phyloP scores from a whole-genome alignment of 2,329 filamentous ascomycete genomes.

The Ilyonectria sp. region DNA sequence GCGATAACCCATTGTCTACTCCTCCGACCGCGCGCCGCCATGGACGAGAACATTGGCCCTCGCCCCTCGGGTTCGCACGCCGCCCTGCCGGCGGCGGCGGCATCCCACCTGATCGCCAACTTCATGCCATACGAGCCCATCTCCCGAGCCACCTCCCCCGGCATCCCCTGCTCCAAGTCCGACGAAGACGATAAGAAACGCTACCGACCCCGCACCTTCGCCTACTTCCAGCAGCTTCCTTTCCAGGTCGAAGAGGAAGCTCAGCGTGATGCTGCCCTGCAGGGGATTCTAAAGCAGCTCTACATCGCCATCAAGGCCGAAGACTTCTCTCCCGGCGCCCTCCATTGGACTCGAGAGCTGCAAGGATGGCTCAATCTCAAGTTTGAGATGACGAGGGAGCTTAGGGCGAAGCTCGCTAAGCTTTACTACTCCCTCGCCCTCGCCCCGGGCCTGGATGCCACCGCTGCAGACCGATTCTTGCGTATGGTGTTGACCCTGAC shows the following conservation, averaged over 20 bases:
- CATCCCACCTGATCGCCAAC: constrained; percentile 53
- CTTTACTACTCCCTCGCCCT: constrained; percentile 95
- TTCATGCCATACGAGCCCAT: constrained; percentile 74
- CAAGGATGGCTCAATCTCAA: constrained; percentile 96
- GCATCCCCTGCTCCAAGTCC: constrained; percentile 68
- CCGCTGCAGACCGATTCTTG: constrained; percentile 89
- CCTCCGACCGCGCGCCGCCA: constrained; percentile 39
- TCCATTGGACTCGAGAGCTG: constrained; percentile 98
- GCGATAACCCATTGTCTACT: too few relatives aligned
- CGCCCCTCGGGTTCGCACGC: constrained; percentile 50
- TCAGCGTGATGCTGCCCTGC: constrained; percentile 83
- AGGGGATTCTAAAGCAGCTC: constrained; percentile 92
- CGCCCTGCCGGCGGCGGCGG: constrained; percentile 51
- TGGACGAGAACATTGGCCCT: constrained; percentile 59
- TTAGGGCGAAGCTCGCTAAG: constrained; percentile 86
- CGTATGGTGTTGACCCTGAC: constrained; percentile 97
- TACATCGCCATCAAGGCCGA: constrained; percentile 93
- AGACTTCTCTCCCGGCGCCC: constrained; percentile 92
- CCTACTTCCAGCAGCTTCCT: constrained; percentile 91
- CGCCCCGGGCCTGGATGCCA: constrained; percentile 88
- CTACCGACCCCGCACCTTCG: constrained; percentile 91
- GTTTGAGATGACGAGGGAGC: constrained; percentile 92
- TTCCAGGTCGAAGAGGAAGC: constrained; percentile 88
- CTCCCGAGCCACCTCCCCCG: constrained; percentile 90
- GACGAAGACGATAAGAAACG: constrained; percentile 72